A percentile compares a stretch with the other conserved stretches of the same genome.
phyloP scores from a whole-genome alignment of 2,329 filamentous ascomycete species.

The Torrubiella hemipterigena region DNA sequence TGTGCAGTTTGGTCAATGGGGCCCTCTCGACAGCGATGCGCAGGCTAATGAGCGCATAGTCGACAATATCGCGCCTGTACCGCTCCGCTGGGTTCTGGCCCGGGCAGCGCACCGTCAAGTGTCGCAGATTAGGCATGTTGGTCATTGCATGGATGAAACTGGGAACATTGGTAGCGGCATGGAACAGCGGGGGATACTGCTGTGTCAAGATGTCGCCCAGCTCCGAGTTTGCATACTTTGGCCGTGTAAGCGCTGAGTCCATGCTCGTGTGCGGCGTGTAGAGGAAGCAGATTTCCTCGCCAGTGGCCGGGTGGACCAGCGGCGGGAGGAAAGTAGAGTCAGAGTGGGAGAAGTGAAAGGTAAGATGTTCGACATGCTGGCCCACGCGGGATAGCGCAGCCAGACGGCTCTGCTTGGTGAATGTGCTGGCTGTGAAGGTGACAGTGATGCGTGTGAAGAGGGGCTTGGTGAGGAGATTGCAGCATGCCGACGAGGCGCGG shows the following conservation, averaged over 20 bases:
- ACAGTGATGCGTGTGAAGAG: slow-evolving; percentile 59
- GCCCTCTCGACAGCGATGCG: slow-evolving; percentile 72
- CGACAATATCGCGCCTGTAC: slow-evolving; percentile 66
- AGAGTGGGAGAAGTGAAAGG: slow-evolving; percentile 65
- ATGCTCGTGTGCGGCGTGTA: slow-evolving; percentile 67
- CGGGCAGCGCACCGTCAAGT: slow-evolving; percentile 67
- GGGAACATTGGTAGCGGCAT: slow-evolving; percentile 76
- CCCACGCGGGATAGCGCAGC: slow-evolving; percentile 68
- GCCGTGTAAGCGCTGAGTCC: slow-evolving; percentile 47
- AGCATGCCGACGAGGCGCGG: slow-evolving; percentile 57
- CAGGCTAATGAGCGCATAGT: slow-evolving; percentile 80
- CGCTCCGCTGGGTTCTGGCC: slow-evolving; percentile 56
- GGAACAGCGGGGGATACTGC: slow-evolving; percentile 82
- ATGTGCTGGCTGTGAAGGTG: slow-evolving; percentile 62
- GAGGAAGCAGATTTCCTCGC: slow-evolving; percentile 67
- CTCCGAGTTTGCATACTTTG: slow-evolving; percentile 70
- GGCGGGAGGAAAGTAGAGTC: slow-evolving; percentile 73
- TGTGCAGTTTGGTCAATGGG: slow-evolving; percentile 50
- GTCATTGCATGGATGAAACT: slow-evolving; percentile 69
- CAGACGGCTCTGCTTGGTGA: slow-evolving; percentile 62
- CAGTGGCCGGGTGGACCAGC: slow-evolving; percentile 66
- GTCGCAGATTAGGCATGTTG: slow-evolving; percentile 55
- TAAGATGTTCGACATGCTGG: slow-evolving; percentile 65
- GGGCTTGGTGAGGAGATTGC: slow-evolving; percentile 54
- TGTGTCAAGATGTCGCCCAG: slow-evolving; percentile 72